Base-by-base conservation (phyloP, 2,329 filamentous ascomycete genomes). In the Aspergillus amoenus region DNA sequence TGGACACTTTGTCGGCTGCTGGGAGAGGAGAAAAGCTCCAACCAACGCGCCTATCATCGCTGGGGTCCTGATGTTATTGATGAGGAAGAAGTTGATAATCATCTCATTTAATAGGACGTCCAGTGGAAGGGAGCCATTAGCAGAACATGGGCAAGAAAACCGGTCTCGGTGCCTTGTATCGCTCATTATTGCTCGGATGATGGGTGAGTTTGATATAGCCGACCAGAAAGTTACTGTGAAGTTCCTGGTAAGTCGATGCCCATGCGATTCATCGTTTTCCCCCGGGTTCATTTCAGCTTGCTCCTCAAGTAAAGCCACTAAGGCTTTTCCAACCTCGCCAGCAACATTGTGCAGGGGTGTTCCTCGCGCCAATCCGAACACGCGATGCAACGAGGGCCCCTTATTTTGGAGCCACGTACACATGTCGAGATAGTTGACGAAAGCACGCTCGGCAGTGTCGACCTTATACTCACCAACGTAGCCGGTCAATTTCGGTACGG, bases 311-410 rank as follows among this genome's bases (percentile, higher is more conserved):
- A 32, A 44, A 15, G 5, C 4, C 24, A 34, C 43, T 8, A 47
- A 21, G 18, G 8, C 24, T 22, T 22, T 37, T 30, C 52, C 52
- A 48, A 49, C 15, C 5, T 24, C 15, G 18, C 44, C 1, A 6
- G 44, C 44, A 24, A 55, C 43, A 12, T 48, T 27, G 22, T 55
- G 52, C 17, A 55, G n/a, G 11, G 52, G 17, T 6, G 45, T 48
- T 2, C 8, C 3, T 12, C 8, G 37, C 6, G 37, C 4, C 7
- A 8, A 11, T 11, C 39, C 44, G 17, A 37, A 32, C 9, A 9
- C 8, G 27, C 18, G 43, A 12, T 34, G 4, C 12, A 55, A 12
- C 8, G 12, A 24, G 17, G 44, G 39, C 6, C 27, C 24, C 11
- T 8, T 41, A 11, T 43, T 17, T 6, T 32, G 5, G 18, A 22